These are phyloP conservation scores for Clitopilus passeckerianus DNA, from an alignment of 768 basidiomycete genomes.

Conservation along the genomic window DNA sequence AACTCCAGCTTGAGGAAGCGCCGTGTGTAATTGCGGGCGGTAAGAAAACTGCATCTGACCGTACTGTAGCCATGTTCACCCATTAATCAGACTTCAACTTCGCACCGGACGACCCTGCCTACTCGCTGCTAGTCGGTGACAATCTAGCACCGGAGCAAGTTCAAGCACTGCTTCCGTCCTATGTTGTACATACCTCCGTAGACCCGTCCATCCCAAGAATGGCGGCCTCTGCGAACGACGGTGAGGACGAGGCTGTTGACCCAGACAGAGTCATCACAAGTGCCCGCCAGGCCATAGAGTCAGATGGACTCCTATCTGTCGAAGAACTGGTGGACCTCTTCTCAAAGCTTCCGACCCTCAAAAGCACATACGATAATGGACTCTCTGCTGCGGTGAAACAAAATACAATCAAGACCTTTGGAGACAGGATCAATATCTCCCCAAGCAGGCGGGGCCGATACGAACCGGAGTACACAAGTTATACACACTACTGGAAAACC, in stretches of 20 bases:
- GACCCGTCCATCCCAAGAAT: conserved; percentile 49
- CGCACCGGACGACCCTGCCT: conserved; percentile 74
- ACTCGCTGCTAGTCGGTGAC: conserved; percentile 69
- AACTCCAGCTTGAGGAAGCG: conserved; percentile 47
- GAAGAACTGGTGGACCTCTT: conserved; percentile 53
- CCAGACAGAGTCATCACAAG: conserved; percentile 72
- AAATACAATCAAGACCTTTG: conserved; percentile 35
- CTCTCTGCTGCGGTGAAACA: conserved; percentile 13
- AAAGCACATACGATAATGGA: conserved; percentile 70
- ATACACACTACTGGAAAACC: conserved; percentile 82
- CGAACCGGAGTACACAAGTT: conserved; percentile 88
- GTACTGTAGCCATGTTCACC: background rate
- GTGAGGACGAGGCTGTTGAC: conserved; percentile 49
- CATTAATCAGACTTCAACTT: conserved; percentile 96
- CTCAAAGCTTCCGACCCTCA: conserved; percentile 27
- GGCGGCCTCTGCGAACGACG: conserved; percentile 28
- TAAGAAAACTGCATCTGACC: conserved; percentile 21
- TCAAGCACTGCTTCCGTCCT: conserved; percentile 50
- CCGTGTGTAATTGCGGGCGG: conserved; percentile 85
- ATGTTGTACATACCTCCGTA: conserved; percentile 67
- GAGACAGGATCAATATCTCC: conserved; percentile 37
- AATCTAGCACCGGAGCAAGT: conserved; percentile 51
- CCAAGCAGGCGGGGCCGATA: conserved; percentile 43
- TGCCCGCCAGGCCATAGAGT: conserved; percentile 50
- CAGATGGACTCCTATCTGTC: conserved; percentile 67